Base-by-base conservation (phyloP, 768 basidiomycete genomes). In the Wakefieldia striispora region DNA sequence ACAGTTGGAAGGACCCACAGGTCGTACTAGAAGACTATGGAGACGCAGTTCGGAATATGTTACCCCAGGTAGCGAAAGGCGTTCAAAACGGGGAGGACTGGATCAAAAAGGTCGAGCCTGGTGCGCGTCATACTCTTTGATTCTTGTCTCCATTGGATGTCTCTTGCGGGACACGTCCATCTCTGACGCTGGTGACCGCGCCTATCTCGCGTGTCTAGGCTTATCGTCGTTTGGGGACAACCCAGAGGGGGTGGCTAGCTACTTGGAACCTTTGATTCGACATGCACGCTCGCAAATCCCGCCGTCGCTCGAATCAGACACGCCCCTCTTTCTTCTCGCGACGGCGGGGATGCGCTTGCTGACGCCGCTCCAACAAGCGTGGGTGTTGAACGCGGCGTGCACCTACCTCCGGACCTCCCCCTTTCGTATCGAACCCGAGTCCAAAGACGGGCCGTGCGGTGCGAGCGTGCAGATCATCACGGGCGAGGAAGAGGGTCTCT, bases 301-400 rank as follows among this genome's bases (percentile, higher is more conserved):
- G 0, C 91, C 95, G 0, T 93, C 89, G 6, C 75, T 92, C 42
- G 86, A 94, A 57, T 66, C 77, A 5, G 78, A 85, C 20, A 99
- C 97, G 0, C 95, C 97, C 1, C 70, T 99, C 4, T 98, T 97
- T 70, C 76, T 99, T 21, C 80, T 97, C 23, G 97, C 97, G 1
- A 98, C 95, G 0, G 95, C 97, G 2, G 97, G 97, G 10, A 97
- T 98, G 97, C 90, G 95, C 10, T 75, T 98, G 10, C 74, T 98
- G 6, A 65, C 86, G 2, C 72, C 81, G 0, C 70, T 77, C 11
- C 77, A 88, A 56, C 91, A 93, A 60, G 78, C 81, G 0, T 73
- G 76, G 23, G 78, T 98, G 40, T 73, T 98, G n/a, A 69, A 77
- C 42, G 74, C 86, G 20, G 80, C 93, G 2, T 98, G 97, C 66